Conservation (phyloP, 495 filamentous ascomycete species). For the Xylaria intraflava region DNA sequence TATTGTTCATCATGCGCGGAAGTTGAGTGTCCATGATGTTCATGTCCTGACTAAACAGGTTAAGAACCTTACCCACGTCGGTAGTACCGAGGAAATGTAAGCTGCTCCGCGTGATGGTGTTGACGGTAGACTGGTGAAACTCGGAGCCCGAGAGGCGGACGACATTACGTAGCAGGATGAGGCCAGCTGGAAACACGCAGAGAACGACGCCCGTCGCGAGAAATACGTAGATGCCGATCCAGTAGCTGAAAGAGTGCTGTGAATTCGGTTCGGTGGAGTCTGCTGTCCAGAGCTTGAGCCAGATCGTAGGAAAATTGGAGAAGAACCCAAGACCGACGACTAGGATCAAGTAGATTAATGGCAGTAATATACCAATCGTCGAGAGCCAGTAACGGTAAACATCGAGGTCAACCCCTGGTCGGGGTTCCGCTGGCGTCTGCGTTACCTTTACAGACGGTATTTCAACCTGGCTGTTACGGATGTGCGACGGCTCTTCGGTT, state of each 20-base stretch:
- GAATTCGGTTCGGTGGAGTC: constrained; percentile 22
- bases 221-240: constrained; percentile 30
- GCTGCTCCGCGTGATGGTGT: constrained; percentile 23
- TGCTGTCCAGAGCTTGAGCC: constrained; percentile 36
- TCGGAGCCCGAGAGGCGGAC: constrained; percentile 10
- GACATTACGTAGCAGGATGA: constrained; percentile 5
- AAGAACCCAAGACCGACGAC: constrained; percentile 27
- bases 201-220: constrained; percentile 23
- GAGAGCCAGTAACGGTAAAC: too few relatives aligned
- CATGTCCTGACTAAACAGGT: constrained; percentile 43
- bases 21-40: constrained; percentile 34
- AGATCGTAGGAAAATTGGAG: constrained; percentile 32
- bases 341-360: constrained; percentile 8
- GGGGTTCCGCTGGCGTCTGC: too few relatives aligned
- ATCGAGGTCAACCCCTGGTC: too few relatives aligned
- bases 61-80: constrained; percentile 35
- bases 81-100: constrained; percentile 35
- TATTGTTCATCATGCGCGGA: constrained; percentile 16
- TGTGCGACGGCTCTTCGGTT: too few relatives aligned
- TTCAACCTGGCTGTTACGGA: too few relatives aligned
- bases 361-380: constrained; percentile 19
- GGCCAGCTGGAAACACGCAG: constrained; percentile 3
- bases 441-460: too few relatives aligned
- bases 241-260: constrained; percentile 24
- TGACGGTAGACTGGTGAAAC: constrained; percentile 22